Conservation (phyloP, 2,329 filamentous ascomycete species). For the Colletotrichum sp. region DNA sequence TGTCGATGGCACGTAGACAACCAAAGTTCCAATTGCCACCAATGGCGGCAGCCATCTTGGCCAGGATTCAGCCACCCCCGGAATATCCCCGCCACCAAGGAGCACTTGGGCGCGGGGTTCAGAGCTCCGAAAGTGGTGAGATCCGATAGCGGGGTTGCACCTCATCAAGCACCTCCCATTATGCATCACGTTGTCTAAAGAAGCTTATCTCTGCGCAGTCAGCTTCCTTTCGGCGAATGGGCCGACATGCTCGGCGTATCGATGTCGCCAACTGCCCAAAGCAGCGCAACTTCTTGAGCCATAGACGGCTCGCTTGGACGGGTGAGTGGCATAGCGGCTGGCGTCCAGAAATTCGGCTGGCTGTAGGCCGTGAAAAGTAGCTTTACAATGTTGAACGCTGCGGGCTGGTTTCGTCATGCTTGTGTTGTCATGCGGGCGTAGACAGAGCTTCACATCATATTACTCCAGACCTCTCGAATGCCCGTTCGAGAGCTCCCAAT, state of each 20-base stretch:
- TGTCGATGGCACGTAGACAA: background rate
- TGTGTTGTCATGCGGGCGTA: too few species aligned
- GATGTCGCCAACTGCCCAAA: background rate
- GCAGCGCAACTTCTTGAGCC: background rate
- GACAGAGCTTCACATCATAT: too few species aligned
- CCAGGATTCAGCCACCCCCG: background rate
- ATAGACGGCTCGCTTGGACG: background rate
- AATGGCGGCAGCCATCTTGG: background rate
- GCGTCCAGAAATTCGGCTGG: background rate
- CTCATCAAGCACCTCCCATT: background rate
- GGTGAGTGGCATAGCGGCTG: rapidly evolving
- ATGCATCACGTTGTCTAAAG: background rate
- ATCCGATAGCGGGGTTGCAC: background rate
- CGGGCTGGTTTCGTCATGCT: too few species aligned
- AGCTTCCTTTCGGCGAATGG: background rate
- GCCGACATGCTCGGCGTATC: background rate
- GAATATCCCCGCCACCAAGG: background rate
- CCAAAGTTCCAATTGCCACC: background rate
- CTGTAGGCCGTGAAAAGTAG: too few species aligned
- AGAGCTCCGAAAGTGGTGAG: background rate
- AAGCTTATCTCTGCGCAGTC: background rate
- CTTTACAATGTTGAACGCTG: too few species aligned
- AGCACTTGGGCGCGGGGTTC: background rate
- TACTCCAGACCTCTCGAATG: too few species aligned
- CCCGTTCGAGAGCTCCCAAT: too few species aligned